Evolutionary conservation across 2,329 filamentous ascomycete species (phyloP).

Genomic region (Biscogniauxia marginata): DNA sequence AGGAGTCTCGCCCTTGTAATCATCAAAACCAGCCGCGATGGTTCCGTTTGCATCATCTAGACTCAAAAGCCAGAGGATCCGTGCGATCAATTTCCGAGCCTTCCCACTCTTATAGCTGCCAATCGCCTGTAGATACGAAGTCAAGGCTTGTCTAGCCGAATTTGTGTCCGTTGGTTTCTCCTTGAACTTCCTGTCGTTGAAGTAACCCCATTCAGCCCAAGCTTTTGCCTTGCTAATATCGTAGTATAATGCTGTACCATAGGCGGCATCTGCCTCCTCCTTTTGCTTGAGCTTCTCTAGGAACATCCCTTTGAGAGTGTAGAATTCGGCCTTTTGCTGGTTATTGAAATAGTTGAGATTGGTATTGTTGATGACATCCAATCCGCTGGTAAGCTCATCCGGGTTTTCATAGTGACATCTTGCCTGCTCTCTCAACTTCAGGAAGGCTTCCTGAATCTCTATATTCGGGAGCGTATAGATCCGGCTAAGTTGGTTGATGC

Average conservation of each 20-base stretch:
- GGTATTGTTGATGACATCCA: slow-evolving; percentile 99
- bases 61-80: slow-evolving; percentile 93
- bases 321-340: slow-evolving; percentile 97
- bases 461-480: slow-evolving; percentile 99
- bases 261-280: slow-evolving; percentile 88
- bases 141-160: slow-evolving; percentile 86
- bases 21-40: slow-evolving; percentile 83
- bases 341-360: slow-evolving; percentile 98
- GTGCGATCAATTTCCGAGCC: slow-evolving; percentile 86
- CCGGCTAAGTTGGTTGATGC: slow-evolving; percentile 92
- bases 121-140: slow-evolving; percentile 93
- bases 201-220: slow-evolving; percentile 99
- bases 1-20: slow-evolving; percentile 95
- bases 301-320: slow-evolving; percentile 99
- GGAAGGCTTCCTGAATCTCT: slow-evolving; percentile 97
- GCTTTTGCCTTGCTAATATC: slow-evolving; percentile 95
- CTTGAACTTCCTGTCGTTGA: slow-evolving; percentile 96
- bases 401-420: slow-evolving; percentile 98
- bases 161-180: slow-evolving; percentile 79
- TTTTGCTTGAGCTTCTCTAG: slow-evolving; percentile 89
- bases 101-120: slow-evolving; percentile 97
- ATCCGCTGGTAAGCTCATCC: slow-evolving; percentile 82
- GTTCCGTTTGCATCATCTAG: slow-evolving; percentile 84
- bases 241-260: slow-evolving; percentile 92
- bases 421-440: slow-evolving; percentile 97